Evolutionary conservation across 148 eudicot genomes (phyloP).

Genomic region (Dianthus caryophyllus): DNA sequence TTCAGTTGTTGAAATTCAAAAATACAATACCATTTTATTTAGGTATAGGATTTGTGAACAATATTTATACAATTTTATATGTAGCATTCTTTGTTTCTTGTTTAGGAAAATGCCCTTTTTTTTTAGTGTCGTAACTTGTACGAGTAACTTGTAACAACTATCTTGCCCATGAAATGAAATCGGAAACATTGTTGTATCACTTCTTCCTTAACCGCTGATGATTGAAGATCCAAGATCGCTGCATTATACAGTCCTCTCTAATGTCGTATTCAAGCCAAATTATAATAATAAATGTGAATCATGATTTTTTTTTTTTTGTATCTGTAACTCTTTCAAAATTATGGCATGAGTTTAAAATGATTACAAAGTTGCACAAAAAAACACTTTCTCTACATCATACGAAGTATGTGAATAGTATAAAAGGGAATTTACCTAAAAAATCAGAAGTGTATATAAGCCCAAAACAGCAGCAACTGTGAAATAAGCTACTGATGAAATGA

Average conservation of each 20-base stretch:
- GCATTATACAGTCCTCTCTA: no score
- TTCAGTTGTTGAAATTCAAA: conserved; percentile 7
- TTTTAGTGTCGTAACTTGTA: conserved; percentile 19
- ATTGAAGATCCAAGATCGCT: no score
- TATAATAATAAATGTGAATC: neutral
- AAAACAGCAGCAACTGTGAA: conserved; percentile 16
- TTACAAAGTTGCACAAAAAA: neutral
- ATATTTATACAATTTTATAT: conserved; percentile 19
- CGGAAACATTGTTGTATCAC: conserved; percentile 12
- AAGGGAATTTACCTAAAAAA: conserved; percentile 15
- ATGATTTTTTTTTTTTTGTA: conserved; percentile 3
- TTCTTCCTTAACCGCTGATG: neutral
- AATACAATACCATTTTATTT: conserved; percentile 25
- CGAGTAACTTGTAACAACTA: conserved; percentile 17
- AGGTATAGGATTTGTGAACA: conserved; percentile 28
- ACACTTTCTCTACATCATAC: no score
- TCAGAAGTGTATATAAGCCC: conserved; percentile 24
- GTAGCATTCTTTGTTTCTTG: conserved; percentile 20
- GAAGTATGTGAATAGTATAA: neutral
- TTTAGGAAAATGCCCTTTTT: conserved; percentile 13
- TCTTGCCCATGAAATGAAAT: conserved; percentile 16
- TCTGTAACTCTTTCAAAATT: conserved; percentile 7
- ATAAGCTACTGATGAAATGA: conserved; percentile 20
- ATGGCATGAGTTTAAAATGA: conserved; percentile 6
- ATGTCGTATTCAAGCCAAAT: neutral